These are phyloP conservation scores for Papiliotrema laurentii DNA, from an alignment of 1,284 basidiomycete species.

Conservation along the genomic window DNA sequence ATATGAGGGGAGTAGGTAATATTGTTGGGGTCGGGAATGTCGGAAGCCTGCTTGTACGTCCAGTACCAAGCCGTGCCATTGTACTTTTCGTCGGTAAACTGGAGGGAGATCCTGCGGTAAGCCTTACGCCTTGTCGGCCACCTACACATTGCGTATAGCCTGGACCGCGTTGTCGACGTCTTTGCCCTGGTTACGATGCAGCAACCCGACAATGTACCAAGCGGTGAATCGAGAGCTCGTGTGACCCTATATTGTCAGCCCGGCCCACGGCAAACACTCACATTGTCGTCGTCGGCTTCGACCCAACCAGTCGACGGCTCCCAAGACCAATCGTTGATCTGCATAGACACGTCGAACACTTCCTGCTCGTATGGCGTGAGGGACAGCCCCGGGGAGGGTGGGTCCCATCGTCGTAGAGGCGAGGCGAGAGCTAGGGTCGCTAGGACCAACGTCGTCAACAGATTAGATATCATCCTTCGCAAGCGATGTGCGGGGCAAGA, in stretches of 20 bases:
- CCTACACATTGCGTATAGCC: constrained; percentile 17
- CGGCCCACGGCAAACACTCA: background rate
- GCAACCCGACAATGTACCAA: constrained; percentile 12
- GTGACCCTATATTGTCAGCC: no score
- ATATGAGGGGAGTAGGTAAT: constrained; percentile 9
- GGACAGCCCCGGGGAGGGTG: constrained; percentile 1
- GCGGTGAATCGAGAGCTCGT: constrained; percentile 13
- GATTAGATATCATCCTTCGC: no score
- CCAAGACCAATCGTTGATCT: constrained; percentile 15
- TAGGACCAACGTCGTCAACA: background rate
- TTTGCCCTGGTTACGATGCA: constrained; percentile 9
- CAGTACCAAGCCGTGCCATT: constrained; percentile 14
- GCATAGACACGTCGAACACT: constrained; percentile 12
- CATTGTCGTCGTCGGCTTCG: constrained; percentile 11
- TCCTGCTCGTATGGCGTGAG: constrained; percentile 9
- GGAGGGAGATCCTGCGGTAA: constrained; percentile 9
- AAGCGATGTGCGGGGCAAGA: no score
- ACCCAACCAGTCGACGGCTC: constrained; percentile 15
- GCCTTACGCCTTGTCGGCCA: background rate
- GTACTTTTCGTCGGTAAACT: constrained; percentile 5
- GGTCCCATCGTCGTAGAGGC: background rate
- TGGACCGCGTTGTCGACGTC: constrained; percentile 12
- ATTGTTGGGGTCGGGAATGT: constrained; percentile 12
- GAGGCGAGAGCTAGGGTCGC: background rate
- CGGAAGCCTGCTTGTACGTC: constrained; percentile 13